Conservation (phyloP, 495 filamentous ascomycete genomes). For the Staphylotrichum tortipilum region DNA sequence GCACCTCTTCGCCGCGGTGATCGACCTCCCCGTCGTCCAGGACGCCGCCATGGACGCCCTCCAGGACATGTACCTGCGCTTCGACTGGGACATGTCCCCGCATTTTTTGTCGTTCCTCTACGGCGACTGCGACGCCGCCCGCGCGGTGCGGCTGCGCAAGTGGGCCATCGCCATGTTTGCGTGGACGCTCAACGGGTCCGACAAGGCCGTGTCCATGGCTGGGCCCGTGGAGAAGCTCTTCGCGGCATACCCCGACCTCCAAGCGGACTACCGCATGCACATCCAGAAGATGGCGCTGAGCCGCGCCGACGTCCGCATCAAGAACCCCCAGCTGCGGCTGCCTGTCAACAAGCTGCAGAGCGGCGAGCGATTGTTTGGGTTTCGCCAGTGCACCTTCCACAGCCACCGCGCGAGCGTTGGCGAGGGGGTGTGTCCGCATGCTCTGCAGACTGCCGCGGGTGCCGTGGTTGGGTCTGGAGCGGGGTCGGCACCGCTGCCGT, state of each 20-base stretch:
- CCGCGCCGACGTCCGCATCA: constrained; percentile 36
- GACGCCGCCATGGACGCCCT: constrained; percentile 41
- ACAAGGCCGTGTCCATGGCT: constrained; percentile 10
- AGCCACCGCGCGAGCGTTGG: constrained; percentile 36
- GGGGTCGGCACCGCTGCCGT: neutral
- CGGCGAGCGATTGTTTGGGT: constrained; percentile 41
- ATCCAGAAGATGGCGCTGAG: constrained; percentile 33
- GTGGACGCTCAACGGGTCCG: constrained; percentile 30
- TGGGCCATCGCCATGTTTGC: constrained; percentile 45
- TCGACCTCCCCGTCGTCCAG: constrained; percentile 33
- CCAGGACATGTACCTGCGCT: constrained; percentile 42
- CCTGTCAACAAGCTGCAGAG: constrained; percentile 36
- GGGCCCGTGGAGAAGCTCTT: constrained; percentile 30
- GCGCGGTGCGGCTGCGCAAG: constrained; percentile 34
- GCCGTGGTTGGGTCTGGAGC: no score
- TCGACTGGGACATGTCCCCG: constrained; percentile 41
- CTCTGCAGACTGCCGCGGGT: no score
- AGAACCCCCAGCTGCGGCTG: constrained; percentile 42
- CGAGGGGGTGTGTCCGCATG: constrained; percentile 35
- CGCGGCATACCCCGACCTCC: constrained; percentile 27
- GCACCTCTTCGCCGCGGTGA: constrained; percentile 39
- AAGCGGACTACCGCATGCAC: constrained; percentile 36
- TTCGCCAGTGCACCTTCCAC: constrained; percentile 42
- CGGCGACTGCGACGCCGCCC: constrained; percentile 32
- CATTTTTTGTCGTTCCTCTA: constrained; percentile 37